These are phyloP conservation scores for Pueraria montana DNA, from an alignment of 306 rosid species.

Conservation along the genomic window DNA sequence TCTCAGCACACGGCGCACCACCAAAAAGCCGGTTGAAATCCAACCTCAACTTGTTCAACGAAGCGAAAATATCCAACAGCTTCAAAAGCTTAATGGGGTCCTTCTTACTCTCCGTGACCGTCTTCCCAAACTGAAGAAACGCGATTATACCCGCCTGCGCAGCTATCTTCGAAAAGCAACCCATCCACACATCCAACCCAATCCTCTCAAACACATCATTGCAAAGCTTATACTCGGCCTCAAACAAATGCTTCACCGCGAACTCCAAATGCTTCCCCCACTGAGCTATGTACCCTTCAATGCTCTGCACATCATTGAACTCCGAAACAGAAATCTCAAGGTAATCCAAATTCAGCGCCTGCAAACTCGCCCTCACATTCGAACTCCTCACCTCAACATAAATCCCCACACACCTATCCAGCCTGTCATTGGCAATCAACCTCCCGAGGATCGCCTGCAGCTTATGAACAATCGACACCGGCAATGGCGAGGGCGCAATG, in stretches of 20 bases:
- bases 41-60: constrained; percentile 88
- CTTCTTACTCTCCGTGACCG: constrained; percentile 93
- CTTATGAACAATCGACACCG: constrained; percentile 82
- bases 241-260: constrained; percentile 98
- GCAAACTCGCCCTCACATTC: constrained; percentile 93
- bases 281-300: constrained; percentile 85
- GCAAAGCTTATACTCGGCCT: constrained; percentile 95
- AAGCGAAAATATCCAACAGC: constrained; percentile 92
- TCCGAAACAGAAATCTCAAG: constrained; percentile 91
- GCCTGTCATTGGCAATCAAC: constrained; percentile 77
- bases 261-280: constrained; percentile 99
- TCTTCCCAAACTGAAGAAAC: constrained; percentile 96
- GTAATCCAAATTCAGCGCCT: constrained; percentile 92
- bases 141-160: constrained; percentile 97
- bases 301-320: constrained; percentile 95
- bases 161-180: constrained; percentile 93
- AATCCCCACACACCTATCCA: constrained; percentile 79
- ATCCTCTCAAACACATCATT: constrained; percentile 95
- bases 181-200: constrained; percentile 92
- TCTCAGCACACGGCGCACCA: constrained; percentile 85
- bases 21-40: constrained; percentile 98
- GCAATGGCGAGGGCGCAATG: constrained; percentile 96
- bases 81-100: constrained; percentile 94
- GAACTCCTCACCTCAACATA: constrained; percentile 91
- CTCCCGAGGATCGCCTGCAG: constrained; percentile 89